phyloP scores from a whole-genome alignment of 2,329 filamentous ascomycete genomes.

The Botrytis pseudocinerea region DNA sequence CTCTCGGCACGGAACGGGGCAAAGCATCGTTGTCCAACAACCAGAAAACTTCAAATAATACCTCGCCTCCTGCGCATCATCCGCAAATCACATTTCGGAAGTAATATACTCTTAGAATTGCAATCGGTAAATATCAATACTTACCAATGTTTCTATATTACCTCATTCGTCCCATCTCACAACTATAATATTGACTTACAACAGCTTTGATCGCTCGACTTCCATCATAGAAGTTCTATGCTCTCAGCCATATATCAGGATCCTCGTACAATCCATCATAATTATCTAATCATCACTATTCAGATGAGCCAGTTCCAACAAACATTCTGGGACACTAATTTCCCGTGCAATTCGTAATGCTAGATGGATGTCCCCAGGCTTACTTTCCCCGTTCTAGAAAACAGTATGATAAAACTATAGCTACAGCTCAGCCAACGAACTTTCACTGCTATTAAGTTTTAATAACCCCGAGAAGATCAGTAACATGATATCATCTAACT shows the following conservation, averaged over 20 bases:
- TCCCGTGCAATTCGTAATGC: neutral
- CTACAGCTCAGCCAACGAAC: neutral
- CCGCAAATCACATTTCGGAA: neutral
- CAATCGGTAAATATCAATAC: neutral
- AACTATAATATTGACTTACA: neutral
- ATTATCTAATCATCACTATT: neutral
- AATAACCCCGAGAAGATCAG: neutral
- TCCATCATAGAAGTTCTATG: neutral
- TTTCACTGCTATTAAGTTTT: neutral
- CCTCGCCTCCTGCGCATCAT: neutral
- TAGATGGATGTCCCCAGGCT: neutral
- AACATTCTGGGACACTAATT: neutral
- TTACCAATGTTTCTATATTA: neutral
- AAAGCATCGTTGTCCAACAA: neutral
- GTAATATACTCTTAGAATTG: neutral
- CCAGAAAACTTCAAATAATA: neutral
- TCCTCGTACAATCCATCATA: neutral
- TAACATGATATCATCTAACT: neutral
- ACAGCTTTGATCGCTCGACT: neutral
- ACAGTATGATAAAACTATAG: neutral
- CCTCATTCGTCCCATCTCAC: neutral
- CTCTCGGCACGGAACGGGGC: neutral
- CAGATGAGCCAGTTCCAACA: neutral
- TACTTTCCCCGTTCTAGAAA: neutral
- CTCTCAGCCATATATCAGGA: neutral